Percentiles rank a stretch among this genome's conserved stretches.
Conservation (phyloP, 73 alveolate genomes). For the Stentor coeruleus region DNA sequence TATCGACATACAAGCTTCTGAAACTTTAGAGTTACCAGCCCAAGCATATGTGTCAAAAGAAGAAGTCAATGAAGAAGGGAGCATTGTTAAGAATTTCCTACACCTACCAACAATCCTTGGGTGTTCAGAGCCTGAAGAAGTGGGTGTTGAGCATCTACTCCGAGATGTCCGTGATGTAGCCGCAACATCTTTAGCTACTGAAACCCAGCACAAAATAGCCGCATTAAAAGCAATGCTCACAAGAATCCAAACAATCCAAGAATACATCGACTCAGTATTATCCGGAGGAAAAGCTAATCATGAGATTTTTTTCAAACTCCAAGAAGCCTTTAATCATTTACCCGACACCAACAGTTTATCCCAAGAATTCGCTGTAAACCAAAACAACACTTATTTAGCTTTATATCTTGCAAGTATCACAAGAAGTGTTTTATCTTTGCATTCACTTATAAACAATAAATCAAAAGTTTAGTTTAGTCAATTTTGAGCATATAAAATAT, state of each 20-base stretch:
- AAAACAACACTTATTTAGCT: slow-evolving; percentile 10
- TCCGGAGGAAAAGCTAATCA: slow-evolving; percentile 38
- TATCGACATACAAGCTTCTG: slow-evolving; percentile 81
- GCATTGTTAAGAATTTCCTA: slow-evolving; percentile 68
- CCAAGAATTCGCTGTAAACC: slow-evolving; percentile 13
- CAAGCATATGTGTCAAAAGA: slow-evolving; percentile 89
- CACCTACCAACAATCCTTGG: slow-evolving; percentile 86
- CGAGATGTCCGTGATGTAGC: slow-evolving; percentile 97
- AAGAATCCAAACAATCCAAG: slow-evolving; percentile 43
- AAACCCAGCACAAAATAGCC: slow-evolving; percentile 51
- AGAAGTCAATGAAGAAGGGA: slow-evolving; percentile 93
- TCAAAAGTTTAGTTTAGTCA: not conserved
- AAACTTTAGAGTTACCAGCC: slow-evolving; percentile 91
- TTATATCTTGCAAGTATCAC: slow-evolving; percentile 19
- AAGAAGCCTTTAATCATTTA: slow-evolving; percentile 53
- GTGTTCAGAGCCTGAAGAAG: slow-evolving; percentile 98
- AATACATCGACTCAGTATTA: slow-evolving; percentile 37
- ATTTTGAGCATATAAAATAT: no score
- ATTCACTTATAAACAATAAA: slow-evolving; percentile 21
- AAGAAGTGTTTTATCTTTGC: slow-evolving; percentile 18
- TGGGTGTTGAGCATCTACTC: slow-evolving; percentile 98
- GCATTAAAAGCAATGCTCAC: slow-evolving; percentile 41
- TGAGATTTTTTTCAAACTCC: slow-evolving; percentile 50
- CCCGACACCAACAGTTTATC: slow-evolving; percentile 33
- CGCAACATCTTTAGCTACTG: slow-evolving; percentile 49